Base-by-base conservation (phyloP, 192 early-diverging fungal species). In the Chytriomyces confervae region DNA sequence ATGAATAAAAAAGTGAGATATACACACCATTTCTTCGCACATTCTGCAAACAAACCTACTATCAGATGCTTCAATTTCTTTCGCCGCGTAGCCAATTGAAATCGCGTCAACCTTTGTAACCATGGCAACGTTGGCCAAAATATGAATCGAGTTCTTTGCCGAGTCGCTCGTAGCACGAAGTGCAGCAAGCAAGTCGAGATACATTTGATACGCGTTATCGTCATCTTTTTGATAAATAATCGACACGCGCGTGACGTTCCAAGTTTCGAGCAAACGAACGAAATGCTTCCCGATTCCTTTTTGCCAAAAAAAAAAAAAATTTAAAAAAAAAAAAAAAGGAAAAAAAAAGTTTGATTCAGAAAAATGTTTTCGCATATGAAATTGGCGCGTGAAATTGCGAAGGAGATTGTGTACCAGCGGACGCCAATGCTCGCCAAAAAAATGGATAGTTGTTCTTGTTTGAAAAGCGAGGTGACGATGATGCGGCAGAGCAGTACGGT, bases 191-290 rank as follows among this genome's bases (percentile, higher is more conserved):
- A 64, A 29, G n/a, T 16, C 13, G 3, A 64, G 11, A 64, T 11
- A 13, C 11, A 36, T 20, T 64, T 64, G 62, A 20, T 23, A 64
- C 4, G 23, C 62, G n/a, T 29, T 29, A 20, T 64, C 62, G n/a
- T 64, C 62, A 5, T 64, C 62, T 11, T 27, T 64, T 64, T 64
- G 62, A 27, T 64, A 64, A 64, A 64, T 64, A 27, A 64, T 64
- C 9, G 62, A 20, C 6, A 64, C 62, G 20, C 36, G 62, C 5
- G n/a, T 16, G 24, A 64, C 24, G 36, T 64, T 24, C 62, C 62
- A 64, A 10, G 43, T 46, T 29, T 9, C 44, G 18, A 67, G 23
- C 8, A 67, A 16, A 29, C 48, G 66, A 47, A 45, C 43, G 4
- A 67, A 47, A 47, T 67, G 66, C 10, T 27, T 23, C 24, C 66